A percentile compares a stretch with the other conserved stretches of the same genome.
Conservation (phyloP, 306 rosid genomes). For the Aeschynomene evenia region DNA sequence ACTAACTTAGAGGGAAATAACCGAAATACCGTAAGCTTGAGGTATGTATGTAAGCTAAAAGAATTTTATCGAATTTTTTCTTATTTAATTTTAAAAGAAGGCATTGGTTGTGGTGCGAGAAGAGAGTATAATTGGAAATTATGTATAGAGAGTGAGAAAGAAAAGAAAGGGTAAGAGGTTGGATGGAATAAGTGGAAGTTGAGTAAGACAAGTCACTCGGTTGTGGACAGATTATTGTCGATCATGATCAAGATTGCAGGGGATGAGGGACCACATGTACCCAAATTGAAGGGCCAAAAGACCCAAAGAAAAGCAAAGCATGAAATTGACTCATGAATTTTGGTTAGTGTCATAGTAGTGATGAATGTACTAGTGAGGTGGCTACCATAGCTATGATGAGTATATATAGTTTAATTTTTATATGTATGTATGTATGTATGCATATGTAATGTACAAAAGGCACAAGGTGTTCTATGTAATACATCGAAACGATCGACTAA, state of each 20-base stretch:
- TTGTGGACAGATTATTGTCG: slow-evolving; percentile 23
- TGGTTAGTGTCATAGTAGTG: background rate
- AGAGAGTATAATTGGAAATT: slow-evolving; percentile 18
- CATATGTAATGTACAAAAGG: background rate
- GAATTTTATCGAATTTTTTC: background rate
- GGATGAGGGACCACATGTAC: slow-evolving; percentile 43
- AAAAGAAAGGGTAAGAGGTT: slow-evolving; percentile 6
- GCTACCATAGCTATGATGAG: slow-evolving; percentile 3
- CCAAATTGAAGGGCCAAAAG: slow-evolving; percentile 35
- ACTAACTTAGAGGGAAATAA: background rate
- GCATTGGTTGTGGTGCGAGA: slow-evolving; percentile 28
- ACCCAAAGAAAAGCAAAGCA: slow-evolving; percentile 35
- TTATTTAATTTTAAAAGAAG: background rate
- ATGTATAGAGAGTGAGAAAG: slow-evolving; percentile 23
- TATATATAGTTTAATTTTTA: no score
- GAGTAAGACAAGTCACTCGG: slow-evolving; percentile 36
- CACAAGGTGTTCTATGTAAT: slow-evolving; percentile 31
- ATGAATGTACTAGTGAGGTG: slow-evolving; percentile 5
- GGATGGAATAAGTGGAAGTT: slow-evolving; percentile 39
- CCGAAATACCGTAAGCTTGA: background rate
- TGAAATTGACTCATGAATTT: slow-evolving; percentile 15
- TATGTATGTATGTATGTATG: no score
- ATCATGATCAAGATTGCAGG: slow-evolving; percentile 28
- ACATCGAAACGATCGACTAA: background rate
- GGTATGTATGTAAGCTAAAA: background rate